These are phyloP conservation scores for Aspergillus udagawae DNA, from an alignment of 2,329 filamentous ascomycete genomes.

Conservation along the genomic window DNA sequence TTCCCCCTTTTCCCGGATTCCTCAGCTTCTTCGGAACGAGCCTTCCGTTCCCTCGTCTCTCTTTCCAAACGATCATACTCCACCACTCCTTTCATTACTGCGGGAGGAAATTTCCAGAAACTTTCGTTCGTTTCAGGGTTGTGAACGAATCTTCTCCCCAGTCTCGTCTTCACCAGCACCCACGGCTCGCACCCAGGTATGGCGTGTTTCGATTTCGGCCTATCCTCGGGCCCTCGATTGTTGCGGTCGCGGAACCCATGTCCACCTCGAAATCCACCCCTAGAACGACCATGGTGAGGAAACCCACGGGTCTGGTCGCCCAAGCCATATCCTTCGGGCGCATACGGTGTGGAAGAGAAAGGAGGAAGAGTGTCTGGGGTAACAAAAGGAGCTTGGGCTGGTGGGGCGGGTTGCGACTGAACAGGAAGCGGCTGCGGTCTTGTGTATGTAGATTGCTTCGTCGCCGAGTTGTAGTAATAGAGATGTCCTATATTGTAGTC, in stretches of 20 bases:
- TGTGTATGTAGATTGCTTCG: conserved; percentile 82
- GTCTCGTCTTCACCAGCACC: conserved; percentile 89
- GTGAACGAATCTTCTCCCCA: conserved; percentile 84
- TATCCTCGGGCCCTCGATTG: conserved; percentile 67
- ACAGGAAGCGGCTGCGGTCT: conserved; percentile 54
- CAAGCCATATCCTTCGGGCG: conserved; percentile 19
- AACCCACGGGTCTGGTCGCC: conserved; percentile 11
- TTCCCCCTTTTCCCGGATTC: conserved; percentile 14
- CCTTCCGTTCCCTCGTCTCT: conserved; percentile 59
- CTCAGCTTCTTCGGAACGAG: conserved; percentile 27
- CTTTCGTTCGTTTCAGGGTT: conserved; percentile 82
- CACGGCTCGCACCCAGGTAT: conserved; percentile 84
- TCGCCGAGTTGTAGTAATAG: conserved; percentile 82
- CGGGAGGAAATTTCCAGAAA: conserved; percentile 90
- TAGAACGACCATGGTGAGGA: conserved; percentile 36
- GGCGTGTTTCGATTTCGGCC: conserved; percentile 70
- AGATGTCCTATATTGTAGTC: conserved; percentile 58
- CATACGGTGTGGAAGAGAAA: conserved; percentile 36
- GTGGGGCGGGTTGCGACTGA: conserved; percentile 26
- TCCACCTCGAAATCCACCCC: conserved; percentile 47
- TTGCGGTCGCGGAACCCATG: conserved; percentile 58
- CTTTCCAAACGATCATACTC: conserved; percentile 70
- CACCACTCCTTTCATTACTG: conserved; percentile 70
- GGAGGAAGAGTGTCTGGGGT: conserved; percentile 31
- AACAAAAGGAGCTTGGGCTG: conserved; percentile 35